phyloP scores from a whole-genome alignment of 306 rosid genomes.

The Cicer bijugum region DNA sequence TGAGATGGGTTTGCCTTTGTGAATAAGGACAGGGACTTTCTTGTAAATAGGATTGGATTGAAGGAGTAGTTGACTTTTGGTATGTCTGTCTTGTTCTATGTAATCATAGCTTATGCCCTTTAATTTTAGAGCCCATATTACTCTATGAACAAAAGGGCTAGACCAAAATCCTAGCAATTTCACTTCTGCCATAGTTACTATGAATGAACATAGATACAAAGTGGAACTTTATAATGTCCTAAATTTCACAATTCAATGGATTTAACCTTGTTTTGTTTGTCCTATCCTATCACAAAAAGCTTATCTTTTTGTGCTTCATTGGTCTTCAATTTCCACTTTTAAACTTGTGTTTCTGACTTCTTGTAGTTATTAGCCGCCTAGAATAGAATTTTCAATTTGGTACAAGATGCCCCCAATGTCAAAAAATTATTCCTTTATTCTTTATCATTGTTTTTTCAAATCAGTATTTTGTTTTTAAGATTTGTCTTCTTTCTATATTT shows the following conservation, averaged over 20 bases:
- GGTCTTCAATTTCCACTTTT: neutral
- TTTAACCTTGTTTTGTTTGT: neutral
- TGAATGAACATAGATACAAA: neutral
- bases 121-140: slow-evolving; percentile 55
- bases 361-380: neutral
- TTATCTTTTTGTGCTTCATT: neutral
- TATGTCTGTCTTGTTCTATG: slow-evolving; percentile 46
- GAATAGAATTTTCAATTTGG: neutral
- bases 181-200: slow-evolving; percentile 46
- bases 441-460: neutral
- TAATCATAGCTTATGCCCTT: slow-evolving; percentile 56
- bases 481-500: neutral
- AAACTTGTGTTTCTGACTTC: neutral
- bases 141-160: slow-evolving; percentile 55
- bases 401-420: neutral
- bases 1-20: slow-evolving; percentile 47
- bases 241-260: neutral
- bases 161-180: slow-evolving; percentile 57
- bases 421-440: neutral
- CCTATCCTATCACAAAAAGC: neutral
- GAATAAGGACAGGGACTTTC: slow-evolving; percentile 63
- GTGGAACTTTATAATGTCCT: neutral
- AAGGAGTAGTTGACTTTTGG: slow-evolving; percentile 46
- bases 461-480: neutral
- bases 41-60: slow-evolving; percentile 57